Base-by-base conservation (phyloP, 164 flowering plant genomes). In the Saururus chinensis region DNA sequence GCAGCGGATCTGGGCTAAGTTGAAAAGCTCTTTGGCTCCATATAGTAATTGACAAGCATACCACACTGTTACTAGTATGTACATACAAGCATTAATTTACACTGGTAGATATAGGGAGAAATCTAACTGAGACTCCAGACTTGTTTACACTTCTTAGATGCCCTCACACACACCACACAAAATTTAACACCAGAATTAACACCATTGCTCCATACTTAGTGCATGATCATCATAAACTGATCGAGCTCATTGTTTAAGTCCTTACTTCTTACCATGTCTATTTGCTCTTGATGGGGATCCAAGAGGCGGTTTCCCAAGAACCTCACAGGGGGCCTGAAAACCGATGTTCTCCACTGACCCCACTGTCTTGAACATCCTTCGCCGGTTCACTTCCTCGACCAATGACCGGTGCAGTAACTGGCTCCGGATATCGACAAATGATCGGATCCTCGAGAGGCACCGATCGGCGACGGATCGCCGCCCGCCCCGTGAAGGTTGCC, bases 321-420 rank as follows among this genome's bases (percentile, higher is more conserved):
- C 26, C 57, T 40, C 56, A 51, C 41, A 57, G 1, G 89, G 89
- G 42, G 76, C 73, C 13, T 79, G 86, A 60, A 56, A 88, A 23
- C 95, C 95, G 30, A 90, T 86, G 72, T 79, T 77, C 72, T 88
- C 95, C 22, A 86, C 76, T 1, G 91, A 84, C 13, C 87, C 95
- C 40, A 86, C 84, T 4, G 97, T 90, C 72, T 86, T 88, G 73
- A 79, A 88, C 70, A 85, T 41, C n/a, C 92, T 76, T 35, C 88
- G 63, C 66, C 76, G 82, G 81, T 74, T 71, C 53, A 87, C 68
- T 70, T 78, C 83, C 60, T 82, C 84, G 70, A 81, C 66, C 53
- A 88, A 64, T 0, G 89, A 75, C 30, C 72, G 66, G 62, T 84
- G 93, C 66, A 87, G 62, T 71, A 81, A 60, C 64, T 91, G 93